Evolutionary conservation across 257 asterid species (phyloP).

Genomic region (Thymus mandschuricus): DNA sequence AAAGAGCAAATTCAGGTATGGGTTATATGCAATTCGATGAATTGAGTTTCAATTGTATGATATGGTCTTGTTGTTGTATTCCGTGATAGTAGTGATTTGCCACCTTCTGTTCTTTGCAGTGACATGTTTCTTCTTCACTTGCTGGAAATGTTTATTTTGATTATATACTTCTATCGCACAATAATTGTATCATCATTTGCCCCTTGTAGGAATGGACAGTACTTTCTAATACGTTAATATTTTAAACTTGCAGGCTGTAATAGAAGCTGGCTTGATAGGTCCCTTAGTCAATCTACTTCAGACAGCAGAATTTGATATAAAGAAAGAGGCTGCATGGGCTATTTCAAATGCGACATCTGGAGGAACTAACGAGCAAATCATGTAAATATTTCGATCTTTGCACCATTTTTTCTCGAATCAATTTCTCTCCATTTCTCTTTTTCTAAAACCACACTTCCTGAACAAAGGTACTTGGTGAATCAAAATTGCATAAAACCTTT

Average conservation of each 20-base stretch:
- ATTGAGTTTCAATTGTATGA: constrained; percentile 8
- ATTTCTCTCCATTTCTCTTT: constrained; percentile 11
- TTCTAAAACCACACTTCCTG: constrained; percentile 22
- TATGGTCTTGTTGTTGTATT: constrained; percentile 18
- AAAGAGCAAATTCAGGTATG: constrained; percentile 82
- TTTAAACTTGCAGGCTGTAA: constrained; percentile 64
- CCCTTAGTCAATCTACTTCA: constrained; percentile 83
- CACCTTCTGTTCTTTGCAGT: constrained; percentile 2
- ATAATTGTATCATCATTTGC: not conserved
- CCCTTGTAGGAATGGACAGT: not conserved
- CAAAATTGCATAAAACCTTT: constrained; percentile 82
- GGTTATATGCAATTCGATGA: constrained; percentile 11
- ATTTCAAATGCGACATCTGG: constrained; percentile 96
- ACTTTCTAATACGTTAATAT: constrained; percentile 1
- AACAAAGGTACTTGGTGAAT: constrained; percentile 69
- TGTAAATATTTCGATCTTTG: constrained; percentile 39
- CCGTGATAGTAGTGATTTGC: not conserved
- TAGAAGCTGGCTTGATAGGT: constrained; percentile 75
- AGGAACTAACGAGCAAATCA: constrained; percentile 83
- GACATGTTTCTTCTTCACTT: not conserved
- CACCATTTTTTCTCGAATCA: not conserved
- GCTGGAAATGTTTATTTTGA: not conserved
- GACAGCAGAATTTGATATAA: constrained; percentile 84
- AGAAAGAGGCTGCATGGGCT: constrained; percentile 99
- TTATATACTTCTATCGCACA: not conserved